Base-by-base conservation (phyloP, 768 basidiomycete species). In the Rhizopogon vinicolor region DNA sequence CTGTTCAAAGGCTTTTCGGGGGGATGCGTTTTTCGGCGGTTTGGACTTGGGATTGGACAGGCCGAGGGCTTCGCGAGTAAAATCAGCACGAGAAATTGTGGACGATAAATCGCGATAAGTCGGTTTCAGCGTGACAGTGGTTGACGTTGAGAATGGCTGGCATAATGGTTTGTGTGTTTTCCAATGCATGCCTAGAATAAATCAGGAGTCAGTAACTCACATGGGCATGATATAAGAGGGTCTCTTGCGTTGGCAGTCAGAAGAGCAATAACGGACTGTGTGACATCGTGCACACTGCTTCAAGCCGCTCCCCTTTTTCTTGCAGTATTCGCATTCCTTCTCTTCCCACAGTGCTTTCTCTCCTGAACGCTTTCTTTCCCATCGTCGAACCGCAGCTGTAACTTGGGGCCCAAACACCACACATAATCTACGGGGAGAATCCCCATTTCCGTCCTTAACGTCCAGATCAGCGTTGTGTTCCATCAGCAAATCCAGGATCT, bases 161-260 rank as follows among this genome's bases (percentile, higher is more conserved):
- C 84, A 85, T 0, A 55, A 56, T 16, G 62, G 67, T 59, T 83
- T 83, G 63, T 85, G 83, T 0, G 29, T 53, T 43, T 68, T 64
- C 84, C 83, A 84, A 28, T 78, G 71, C 9, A 60, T 60, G 22
- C 67, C 84, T 84, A 55, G 16, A n/a, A 18, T 18, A 33, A 35
- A 7, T 25, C 39, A 4, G 9, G 49, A 9, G 10, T 55, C 12
- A 41, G 43, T 5, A n/a, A 39, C 44, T 33, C 7, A 2, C 14
- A 1, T 1, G 13, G 28, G 4, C 5, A 31, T 43, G 46, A 4
- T 14, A 9, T 8, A n/a, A 45, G 41, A 28, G 29, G 33, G 45
- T 16, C 18, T 68, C 79, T 3, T 60, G 81, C 83, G 68, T 65
- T 84, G 84, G 57, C 84, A 84, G 33, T 75, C 76, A 1, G 66